Evolutionary conservation across 164 flowering plant species (phyloP), one percentile per base, ranked within the genome.

Genomic region (Liriodendron chinense): DNA sequence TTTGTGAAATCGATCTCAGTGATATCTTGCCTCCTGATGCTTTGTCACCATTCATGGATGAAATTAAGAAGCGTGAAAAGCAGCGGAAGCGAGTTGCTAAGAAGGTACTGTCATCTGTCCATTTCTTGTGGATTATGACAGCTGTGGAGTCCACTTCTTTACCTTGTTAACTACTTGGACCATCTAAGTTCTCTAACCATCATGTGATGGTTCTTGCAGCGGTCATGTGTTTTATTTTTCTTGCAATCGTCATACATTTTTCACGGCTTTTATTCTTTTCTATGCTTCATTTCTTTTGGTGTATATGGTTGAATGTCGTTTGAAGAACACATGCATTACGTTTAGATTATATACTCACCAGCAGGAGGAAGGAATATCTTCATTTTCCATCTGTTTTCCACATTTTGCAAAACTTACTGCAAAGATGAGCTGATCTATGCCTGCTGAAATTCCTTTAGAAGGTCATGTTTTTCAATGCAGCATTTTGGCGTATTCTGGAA

Each of bases 1-100:
- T 96, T 47, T 94, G 97, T 85, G 99, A 96, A 82, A 91, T 96
- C 83, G 94, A 94, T 86, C 73, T 94, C 78, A 81, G 85, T 66
- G 81, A 79, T 61, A 66, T 82, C 20, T 77, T 96, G 76, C 98
- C 98, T 79, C 79, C 87, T 67, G 88, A 84, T 72, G 84, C 97
- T 24, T 78, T 96, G 73, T 69, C 84, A 64, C 99, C 97, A 59
- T 96, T 94, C 77, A 85, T 89, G 81, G 94, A 91, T 84, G 98
- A 96, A 83, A 92, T 96, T 77, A 91, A 85, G 88, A 96, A 88
- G 84, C 92, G 98, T 25, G 92, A 89, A 78, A 89, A 84, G 81
- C 93, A 89, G 84, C 86, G 99, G 83, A 94, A 86, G 79, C 83
- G 84, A 68, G 86, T 85, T 66, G 95, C 92, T 9, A 89, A 81